phyloP scores from a whole-genome alignment of 441 rosid genomes.

The Aquilaria agallochum region DNA sequence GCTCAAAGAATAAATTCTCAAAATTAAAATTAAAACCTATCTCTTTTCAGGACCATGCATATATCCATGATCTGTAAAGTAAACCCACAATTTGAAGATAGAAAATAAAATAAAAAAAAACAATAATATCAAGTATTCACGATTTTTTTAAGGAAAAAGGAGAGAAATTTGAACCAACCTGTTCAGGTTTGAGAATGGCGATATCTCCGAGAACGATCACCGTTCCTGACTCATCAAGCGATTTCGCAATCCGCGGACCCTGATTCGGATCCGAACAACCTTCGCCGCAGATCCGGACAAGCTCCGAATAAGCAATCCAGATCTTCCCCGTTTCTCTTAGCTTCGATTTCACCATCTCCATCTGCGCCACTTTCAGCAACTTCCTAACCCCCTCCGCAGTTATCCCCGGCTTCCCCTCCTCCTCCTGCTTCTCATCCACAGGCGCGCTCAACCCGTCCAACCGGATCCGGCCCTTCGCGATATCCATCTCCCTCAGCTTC shows the following conservation, averaged over 20 bases:
- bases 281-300: conserved; percentile 56
- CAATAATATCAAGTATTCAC: neutral
- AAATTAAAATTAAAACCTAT: conserved; percentile 28
- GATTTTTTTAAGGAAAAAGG: conserved; percentile 1
- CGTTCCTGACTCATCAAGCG: conserved; percentile 74
- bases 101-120: conserved; percentile 1
- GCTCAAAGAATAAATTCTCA: neutral
- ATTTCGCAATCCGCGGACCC: conserved; percentile 46
- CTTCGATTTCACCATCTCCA: conserved; percentile 65
- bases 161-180: conserved; percentile 39
- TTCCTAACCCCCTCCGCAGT: conserved; percentile 73
- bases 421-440: conserved; percentile 15
- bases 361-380: conserved; percentile 60
- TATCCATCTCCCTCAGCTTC: conserved; percentile 44
- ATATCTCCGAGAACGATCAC: conserved; percentile 69
- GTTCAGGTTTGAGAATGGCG: conserved; percentile 70
- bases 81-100: conserved; percentile 18
- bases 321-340: conserved; percentile 46
- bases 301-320: conserved; percentile 61
- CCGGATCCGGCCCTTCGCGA: conserved; percentile 51
- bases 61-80: conserved; percentile 35
- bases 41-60: conserved; percentile 28
- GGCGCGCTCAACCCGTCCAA: conserved; percentile 49
- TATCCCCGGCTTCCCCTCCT: conserved; percentile 21
- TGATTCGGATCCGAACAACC: conserved; percentile 58